Base-by-base conservation (phyloP, 495 filamentous ascomycete genomes). In the Penicillium robsamsonii region DNA sequence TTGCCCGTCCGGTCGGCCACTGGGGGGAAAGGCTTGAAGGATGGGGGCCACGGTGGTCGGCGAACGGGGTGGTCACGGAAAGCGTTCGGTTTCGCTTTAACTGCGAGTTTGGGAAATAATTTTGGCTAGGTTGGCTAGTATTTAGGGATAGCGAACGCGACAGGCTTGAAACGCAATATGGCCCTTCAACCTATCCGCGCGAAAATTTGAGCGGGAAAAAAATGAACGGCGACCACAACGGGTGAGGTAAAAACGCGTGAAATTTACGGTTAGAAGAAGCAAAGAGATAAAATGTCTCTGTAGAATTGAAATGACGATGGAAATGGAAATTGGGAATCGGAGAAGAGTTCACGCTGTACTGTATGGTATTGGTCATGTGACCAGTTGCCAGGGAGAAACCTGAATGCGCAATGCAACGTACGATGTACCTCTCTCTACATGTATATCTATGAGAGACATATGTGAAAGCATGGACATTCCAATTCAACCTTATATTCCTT, bases 21-120 rank as follows among this genome's bases (percentile, higher is more conserved):
- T 70, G 66, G 74, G 65, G 65, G 70, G 61, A 50, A 65, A 59
- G 48, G 48, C 45, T 65, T 64, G 64, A 42, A 63, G 67, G 62
- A 78, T 76, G 33, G 74, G 74, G 70, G 75, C 74, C 73, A 76
- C 71, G 70, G 60, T 78, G 72, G 53, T 58, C 51, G 60, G 45
- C 47, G 38, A 48, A 41, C 56, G 35, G 29, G 57, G 25, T 7
- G 46, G 43, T 54, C 37, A 57, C 50, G 55, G 50, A 54, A 50
- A 51, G 42, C 55, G 56, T 55, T 57, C 44, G 56, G 46, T 43
- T 40, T 53, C 50, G 54, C 49, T 22, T 55, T 55, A 50, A 56
- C 47, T 55, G 31, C n/a, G 25, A 47, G 27, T n/a, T 47, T 27
- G 29, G 8, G 45, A 11, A 20, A 9, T 20, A n/a, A 13, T 15